These are phyloP conservation scores for Hypoxylon sp. DNA, from an alignment of 2,329 filamentous ascomycete genomes.

Conservation along the genomic window DNA sequence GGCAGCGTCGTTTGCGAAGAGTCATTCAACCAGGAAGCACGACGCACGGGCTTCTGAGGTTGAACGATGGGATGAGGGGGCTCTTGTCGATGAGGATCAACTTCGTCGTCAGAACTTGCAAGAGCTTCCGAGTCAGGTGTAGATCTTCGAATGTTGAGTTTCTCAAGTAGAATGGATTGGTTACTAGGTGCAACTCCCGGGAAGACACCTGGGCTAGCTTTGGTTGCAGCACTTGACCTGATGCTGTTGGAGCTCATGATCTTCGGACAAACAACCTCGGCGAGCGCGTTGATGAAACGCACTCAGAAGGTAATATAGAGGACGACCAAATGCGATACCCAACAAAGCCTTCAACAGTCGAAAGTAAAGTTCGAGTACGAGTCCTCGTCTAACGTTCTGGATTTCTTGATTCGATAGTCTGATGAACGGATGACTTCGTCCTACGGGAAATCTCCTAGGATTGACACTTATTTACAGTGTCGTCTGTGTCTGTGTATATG, in stretches of 20 bases:
- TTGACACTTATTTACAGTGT: slow-evolving; percentile 16
- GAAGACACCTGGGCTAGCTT: slow-evolving; percentile 62
- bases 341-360: slow-evolving; percentile 42
- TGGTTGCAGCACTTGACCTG: slow-evolving; percentile 64
- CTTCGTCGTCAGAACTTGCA: slow-evolving; percentile 94
- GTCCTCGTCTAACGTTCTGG: background rate
- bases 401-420: background rate
- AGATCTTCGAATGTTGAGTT: slow-evolving; percentile 80
- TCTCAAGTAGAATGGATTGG: slow-evolving; percentile 77
- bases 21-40: slow-evolving; percentile 89
- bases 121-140: slow-evolving; percentile 95
- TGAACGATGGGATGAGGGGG: slow-evolving; percentile 60
- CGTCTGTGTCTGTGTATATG: slow-evolving; percentile 17
- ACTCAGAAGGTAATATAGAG: slow-evolving; percentile 16
- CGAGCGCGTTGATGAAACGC: slow-evolving; percentile 23
- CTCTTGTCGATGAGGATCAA: slow-evolving; percentile 72
- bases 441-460: slow-evolving; percentile 6
- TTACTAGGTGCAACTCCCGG: slow-evolving; percentile 64
- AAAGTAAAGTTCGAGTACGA: slow-evolving; percentile 15
- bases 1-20: slow-evolving; percentile 70
- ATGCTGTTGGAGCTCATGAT: slow-evolving; percentile 64
- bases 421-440: background rate
- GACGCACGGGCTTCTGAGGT: slow-evolving; percentile 72
- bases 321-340: slow-evolving; percentile 35
- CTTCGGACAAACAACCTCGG: slow-evolving; percentile 45